These are phyloP conservation scores for Penicillium thymicola DNA, from an alignment of 2,329 filamentous ascomycete species.

Conservation along the genomic window DNA sequence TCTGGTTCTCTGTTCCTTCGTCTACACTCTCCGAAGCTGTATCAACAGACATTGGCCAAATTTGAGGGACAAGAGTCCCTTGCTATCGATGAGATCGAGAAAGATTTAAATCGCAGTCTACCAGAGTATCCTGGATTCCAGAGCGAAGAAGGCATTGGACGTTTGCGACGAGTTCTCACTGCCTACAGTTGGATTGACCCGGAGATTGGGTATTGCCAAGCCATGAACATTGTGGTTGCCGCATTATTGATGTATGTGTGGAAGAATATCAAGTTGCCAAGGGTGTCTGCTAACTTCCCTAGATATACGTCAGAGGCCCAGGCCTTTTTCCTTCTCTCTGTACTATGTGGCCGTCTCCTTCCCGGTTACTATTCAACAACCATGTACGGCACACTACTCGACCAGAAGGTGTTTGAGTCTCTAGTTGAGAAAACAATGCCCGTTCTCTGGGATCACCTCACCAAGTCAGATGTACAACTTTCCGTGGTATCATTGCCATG, in stretches of 20 bases:
- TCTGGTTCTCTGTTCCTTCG: conserved; percentile 88
- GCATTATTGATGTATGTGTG: conserved; percentile 76
- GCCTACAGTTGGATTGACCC: conserved; percentile 97
- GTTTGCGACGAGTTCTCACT: conserved; percentile 84
- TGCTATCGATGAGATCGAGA: conserved; percentile 98
- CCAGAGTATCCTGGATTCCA: conserved; percentile 98
- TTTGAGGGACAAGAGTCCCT: conserved; percentile 83
- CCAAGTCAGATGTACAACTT: conserved; percentile 92
- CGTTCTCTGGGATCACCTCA: conserved; percentile 95
- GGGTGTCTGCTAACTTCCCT: conserved; percentile 21
- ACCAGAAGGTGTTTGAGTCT: conserved; percentile 96
- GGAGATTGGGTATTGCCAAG: conserved; percentile 96
- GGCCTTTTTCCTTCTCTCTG: conserved; percentile 89
- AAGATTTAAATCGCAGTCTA: conserved; percentile 92
- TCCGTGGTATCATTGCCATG: conserved; percentile 96
- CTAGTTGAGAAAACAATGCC: conserved; percentile 99
- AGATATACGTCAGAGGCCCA: conserved; percentile 94
- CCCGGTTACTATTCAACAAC: conserved; percentile 98
- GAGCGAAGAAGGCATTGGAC: conserved; percentile 88
- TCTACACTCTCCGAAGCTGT: conserved; percentile 79
- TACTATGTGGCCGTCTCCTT: conserved; percentile 86
- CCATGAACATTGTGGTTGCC: conserved; percentile 99
- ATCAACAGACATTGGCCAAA: conserved; percentile 77
- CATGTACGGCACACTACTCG: conserved; percentile 96
- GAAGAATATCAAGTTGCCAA: background rate